Evolutionary conservation across 331 rosid genomes (phyloP).

Genomic region (Erythrophleum ivorense): DNA sequence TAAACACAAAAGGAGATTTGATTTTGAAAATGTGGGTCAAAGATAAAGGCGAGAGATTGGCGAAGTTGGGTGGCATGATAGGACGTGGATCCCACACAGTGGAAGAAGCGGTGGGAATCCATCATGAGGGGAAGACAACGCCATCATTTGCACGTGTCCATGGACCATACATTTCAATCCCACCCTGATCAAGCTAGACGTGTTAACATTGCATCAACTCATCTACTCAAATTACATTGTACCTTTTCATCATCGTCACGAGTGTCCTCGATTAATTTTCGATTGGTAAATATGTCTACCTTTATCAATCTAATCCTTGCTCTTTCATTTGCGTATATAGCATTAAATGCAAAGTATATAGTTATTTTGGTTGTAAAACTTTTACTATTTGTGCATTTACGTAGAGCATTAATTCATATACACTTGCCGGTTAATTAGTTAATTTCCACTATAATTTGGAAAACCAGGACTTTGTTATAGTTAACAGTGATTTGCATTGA

Average conservation of each 20-base stretch:
- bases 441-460: not conserved
- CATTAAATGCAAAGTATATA: not conserved
- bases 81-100: constrained; percentile 80
- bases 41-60: constrained; percentile 41
- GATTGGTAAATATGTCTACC: not conserved
- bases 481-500: not conserved
- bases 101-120: constrained; percentile 89
- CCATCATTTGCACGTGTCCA: constrained; percentile 89
- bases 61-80: constrained; percentile 59
- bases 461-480: not conserved
- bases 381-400: no score
- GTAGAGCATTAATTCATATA: no score
- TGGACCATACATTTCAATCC: constrained; percentile 60
- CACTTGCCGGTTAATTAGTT: not conserved
- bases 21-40: constrained; percentile 57
- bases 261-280: not conserved
- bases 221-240: not conserved
- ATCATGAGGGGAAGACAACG: constrained; percentile 71
- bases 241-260: not conserved
- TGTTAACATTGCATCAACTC: not conserved
- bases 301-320: no score
- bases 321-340: not conserved
- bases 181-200: not conserved
- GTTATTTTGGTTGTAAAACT: no score
- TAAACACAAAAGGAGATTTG: not conserved